Conservation (phyloP, 1,284 basidiomycete species). For the Puccinia coronata region DNA sequence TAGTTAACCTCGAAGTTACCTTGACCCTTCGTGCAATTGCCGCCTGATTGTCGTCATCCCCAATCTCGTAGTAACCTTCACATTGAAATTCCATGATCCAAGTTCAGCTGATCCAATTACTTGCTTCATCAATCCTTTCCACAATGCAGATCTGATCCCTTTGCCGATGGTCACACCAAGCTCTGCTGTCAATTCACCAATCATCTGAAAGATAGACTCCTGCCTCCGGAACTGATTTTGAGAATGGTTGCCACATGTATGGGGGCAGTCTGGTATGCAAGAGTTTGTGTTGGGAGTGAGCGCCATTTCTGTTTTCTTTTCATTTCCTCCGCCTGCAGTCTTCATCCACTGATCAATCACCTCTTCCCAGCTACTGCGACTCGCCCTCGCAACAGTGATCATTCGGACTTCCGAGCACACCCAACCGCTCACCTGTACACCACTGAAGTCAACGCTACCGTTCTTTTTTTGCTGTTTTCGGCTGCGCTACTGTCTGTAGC, state of each 20-base stretch:
- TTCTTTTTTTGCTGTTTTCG: constrained; percentile 35
- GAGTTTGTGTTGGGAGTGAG: constrained; percentile 61
- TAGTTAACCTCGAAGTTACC: not conserved
- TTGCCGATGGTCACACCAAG: constrained; percentile 8
- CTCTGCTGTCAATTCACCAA: constrained; percentile 65
- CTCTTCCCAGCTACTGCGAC: constrained; percentile 2
- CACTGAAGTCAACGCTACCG: constrained; percentile 20
- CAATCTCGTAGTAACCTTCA: not conserved
- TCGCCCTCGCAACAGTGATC: constrained; percentile 16
- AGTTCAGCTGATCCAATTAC: not conserved
- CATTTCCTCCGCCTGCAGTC: not conserved
- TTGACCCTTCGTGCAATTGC: not conserved
- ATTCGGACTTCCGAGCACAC: not conserved
- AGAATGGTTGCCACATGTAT: constrained; percentile 73
- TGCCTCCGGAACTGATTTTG: constrained; percentile 75
- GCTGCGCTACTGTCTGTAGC: constrained; percentile 21
- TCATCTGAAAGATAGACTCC: constrained; percentile 68
- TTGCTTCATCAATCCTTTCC: constrained; percentile 62
- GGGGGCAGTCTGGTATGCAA: constrained; percentile 77
- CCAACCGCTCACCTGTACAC: not conserved
- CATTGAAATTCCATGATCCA: not conserved
- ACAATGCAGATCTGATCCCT: constrained; percentile 52
- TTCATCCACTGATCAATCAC: not conserved
- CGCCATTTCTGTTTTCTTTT: not conserved
- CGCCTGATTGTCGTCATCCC: constrained; percentile 54